Percentiles rank a stretch among this genome's conserved stretches.
Evolutionary conservation across 345 rosid genomes (phyloP).

Genomic region (Alliaria petiolata): DNA sequence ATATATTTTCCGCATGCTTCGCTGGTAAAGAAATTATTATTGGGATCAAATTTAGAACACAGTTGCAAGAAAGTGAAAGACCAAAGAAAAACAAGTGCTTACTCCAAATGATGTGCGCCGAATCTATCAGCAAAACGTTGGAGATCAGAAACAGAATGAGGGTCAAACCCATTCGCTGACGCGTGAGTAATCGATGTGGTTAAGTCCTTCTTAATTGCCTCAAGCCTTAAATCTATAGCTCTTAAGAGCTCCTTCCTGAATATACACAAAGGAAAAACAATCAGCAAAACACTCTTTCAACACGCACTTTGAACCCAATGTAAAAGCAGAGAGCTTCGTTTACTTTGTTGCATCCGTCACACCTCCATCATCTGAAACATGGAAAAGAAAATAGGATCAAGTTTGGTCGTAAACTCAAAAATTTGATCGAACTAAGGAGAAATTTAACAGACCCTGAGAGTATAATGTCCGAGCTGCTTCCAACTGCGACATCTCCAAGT

Average conservation of each 20-base stretch:
- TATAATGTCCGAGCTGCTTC: constrained; percentile 85
- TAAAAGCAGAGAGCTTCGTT: constrained; percentile 34
- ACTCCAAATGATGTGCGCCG: constrained; percentile 74
- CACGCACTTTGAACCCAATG: constrained; percentile 22
- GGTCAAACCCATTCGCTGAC: constrained; percentile 75
- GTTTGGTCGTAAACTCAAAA: not conserved
- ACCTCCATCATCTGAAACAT: constrained; percentile 21
- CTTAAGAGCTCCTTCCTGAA: constrained; percentile 85
- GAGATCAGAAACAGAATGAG: constrained; percentile 60
- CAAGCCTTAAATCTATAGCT: constrained; percentile 87
- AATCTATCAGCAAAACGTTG: constrained; percentile 70
- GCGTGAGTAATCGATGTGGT: constrained; percentile 62
- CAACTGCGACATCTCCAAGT: constrained; percentile 89
- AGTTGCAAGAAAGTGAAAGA: not conserved
- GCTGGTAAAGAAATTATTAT: constrained; percentile 36
- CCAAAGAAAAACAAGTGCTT: constrained; percentile 31
- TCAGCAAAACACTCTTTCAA: not conserved
- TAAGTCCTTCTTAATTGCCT: constrained; percentile 70
- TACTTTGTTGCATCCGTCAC: constrained; percentile 51
- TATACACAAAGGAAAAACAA: not conserved
- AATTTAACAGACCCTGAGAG: constrained; percentile 52
- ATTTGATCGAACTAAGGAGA: not conserved
- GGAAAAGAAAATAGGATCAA: not conserved
- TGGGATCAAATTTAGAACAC: not conserved
- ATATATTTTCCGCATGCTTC: constrained; percentile 73